A percentile compares a stretch with the other conserved stretches of the same genome.
Conservation (phyloP, 2,329 filamentous ascomycete species). For the Pseudogymnoascus sp. region DNA sequence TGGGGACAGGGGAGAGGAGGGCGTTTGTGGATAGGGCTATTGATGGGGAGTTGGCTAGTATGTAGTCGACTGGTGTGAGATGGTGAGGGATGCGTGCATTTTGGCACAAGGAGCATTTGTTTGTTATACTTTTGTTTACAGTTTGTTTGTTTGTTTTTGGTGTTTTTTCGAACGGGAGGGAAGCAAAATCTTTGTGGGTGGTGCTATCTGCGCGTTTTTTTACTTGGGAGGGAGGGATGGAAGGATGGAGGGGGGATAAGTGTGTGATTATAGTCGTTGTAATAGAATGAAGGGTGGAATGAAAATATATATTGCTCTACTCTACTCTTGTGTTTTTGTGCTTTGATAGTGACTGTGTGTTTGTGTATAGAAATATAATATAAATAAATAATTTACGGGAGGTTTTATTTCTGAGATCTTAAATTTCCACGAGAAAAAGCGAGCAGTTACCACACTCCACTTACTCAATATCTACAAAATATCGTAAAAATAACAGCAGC, state of each 20-base stretch:
- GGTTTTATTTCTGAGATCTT: too few species aligned
- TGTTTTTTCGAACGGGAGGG: background rate
- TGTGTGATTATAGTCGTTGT: background rate
- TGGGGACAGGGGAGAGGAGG: slow-evolving; percentile 68
- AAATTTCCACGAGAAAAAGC: too few species aligned
- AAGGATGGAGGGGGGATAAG: background rate
- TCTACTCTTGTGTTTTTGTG: background rate
- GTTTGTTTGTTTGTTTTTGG: background rate
- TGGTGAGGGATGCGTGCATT: background rate
- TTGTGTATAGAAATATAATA: background rate
- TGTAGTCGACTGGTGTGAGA: slow-evolving; percentile 46
- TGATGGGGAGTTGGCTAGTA: slow-evolving; percentile 85
- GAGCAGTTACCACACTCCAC: too few species aligned
- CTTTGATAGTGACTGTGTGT: background rate
- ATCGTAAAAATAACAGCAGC: background rate
- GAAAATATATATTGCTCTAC: slow-evolving; percentile 6
- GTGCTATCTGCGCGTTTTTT: background rate
- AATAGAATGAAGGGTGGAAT: background rate
- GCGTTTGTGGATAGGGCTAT: slow-evolving; percentile 89
- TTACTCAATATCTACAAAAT: too few species aligned
- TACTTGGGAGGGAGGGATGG: background rate
- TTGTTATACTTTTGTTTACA: background rate
- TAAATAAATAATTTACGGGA: too few species aligned
- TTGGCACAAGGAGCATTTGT: background rate
- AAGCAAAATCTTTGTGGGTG: background rate